Base-by-base conservation (phyloP, 495 filamentous ascomycete genomes). In the Cladorrhinum samala region DNA sequence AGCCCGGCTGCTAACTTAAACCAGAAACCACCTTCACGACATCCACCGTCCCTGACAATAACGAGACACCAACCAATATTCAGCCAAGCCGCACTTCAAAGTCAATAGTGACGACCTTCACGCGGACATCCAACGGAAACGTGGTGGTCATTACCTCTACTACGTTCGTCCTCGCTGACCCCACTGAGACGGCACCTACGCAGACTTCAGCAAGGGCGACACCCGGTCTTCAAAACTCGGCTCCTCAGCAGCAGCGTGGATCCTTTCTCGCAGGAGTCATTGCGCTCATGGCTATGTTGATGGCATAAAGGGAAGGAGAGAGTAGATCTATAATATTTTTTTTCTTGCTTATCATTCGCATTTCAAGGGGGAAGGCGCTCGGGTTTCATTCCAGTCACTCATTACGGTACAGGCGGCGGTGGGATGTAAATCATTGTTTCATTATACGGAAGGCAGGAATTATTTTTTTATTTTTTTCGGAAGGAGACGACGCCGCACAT, bases 91-190 rank as follows among this genome's bases (percentile, higher is more conserved):
- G 30, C 38, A 57, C 56, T 27, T 63, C 59, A 21, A 62, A 46
- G 38, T 37, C 53, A 19, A 47, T 64, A 2, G 37, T 56, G 9
- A 30, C 41, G 27, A 68, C 72, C 0, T 62, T 66, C 39, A 72
- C 68, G 9, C 68, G 62, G 9, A 75, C 71, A 0, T 58, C 68
- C 7, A 64, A 68, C 52, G 75, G 75, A 11, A 66, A 48, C 6
- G 62, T 67, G 52, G 55, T 68, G 13, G 52, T 61, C 42, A 48
- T 68, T 7, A 64, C 59, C 13, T 43, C 46, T 18, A 66, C 62
- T 2, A 56, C 59, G 2, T 65, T 46, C 33, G 69, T 72, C 17
- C 45, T 38, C 13, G 57, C 55, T 5, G 55, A 56, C 7, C 55
- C 48, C 16, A 54, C 53, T 1, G 56, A 55, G 19, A 36, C 41